Conservation (phyloP, 2,329 filamentous ascomycete genomes). For the Sphaerostilbella broomeana region DNA sequence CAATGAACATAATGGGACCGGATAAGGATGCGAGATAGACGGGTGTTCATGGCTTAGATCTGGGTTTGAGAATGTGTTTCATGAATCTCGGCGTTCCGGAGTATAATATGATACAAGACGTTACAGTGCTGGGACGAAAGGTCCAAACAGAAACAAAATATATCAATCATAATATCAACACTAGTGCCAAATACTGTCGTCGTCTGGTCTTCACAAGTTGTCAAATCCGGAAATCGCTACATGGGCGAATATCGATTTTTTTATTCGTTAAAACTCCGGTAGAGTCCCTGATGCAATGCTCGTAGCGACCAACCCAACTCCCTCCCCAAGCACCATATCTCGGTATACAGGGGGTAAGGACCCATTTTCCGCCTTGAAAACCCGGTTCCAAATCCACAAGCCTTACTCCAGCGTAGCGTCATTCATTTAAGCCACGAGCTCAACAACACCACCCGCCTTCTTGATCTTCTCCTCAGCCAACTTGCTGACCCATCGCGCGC, state of each 20-base stretch:
- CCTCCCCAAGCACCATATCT: conserved; percentile 16
- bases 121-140: not conserved
- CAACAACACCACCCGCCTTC: conserved; percentile 90
- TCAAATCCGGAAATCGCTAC: conserved; percentile 8
- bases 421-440: conserved; percentile 73
- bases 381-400: conserved; percentile 27
- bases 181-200: not conserved
- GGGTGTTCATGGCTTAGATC: conserved; percentile 6
- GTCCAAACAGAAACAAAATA: not conserved
- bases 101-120: conserved; percentile 9
- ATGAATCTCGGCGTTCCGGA: conserved; percentile 10
- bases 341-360: conserved; percentile 13
- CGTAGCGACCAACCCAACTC: conserved; percentile 32
- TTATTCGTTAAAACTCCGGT: conserved; percentile 35
- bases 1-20: conserved; percentile 1
- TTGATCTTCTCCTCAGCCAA: conserved; percentile 99
- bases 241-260: conserved; percentile 34
- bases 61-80: conserved; percentile 3
- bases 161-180: not conserved
- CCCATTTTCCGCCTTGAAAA: conserved; percentile 18
- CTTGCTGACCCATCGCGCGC: conserved; percentile 89
- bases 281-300: conserved; percentile 38
- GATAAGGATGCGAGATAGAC: not conserved
- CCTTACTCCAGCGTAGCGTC: conserved; percentile 23
- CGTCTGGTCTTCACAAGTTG: conserved; percentile 3